Evolutionary conservation across 164 flowering plant genomes (phyloP), one percentile per base, ranked within the genome.

Genomic region (Platanus orientalis): DNA sequence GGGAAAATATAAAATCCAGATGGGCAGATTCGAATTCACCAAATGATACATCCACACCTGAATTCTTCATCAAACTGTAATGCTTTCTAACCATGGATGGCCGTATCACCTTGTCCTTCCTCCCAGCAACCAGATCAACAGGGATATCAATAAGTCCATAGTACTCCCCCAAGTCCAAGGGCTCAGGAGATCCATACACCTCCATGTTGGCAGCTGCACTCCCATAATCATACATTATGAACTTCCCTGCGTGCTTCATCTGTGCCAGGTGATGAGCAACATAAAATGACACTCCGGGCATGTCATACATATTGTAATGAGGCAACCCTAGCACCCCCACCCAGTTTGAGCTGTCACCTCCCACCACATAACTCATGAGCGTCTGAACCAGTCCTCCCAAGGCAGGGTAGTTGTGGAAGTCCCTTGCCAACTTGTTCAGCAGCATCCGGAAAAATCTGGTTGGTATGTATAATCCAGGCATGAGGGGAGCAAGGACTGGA

Each of bases 301-400:
- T 94, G 74, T 94, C 96, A 60, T 94, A 81, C 97, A 92, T 94
- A 70, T 94, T 94, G 71, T 94, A 94, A 71, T 94, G 97, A 4
- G 99, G 91, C 54, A 81, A 56, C 4, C 97, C 93, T 1, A 94
- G 25, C 26, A 82, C 97, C 21, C 97, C 99, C 3, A 94, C 82
- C 99, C 99, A 94, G 60, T 94, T 88, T 57, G 99, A 94, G 74
- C 99, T 88, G 71, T 94, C 99, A 13, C 99, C 99, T 54, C 99
- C 99, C 23, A 80, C 86, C n/a, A 79, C 80, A 62, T 91, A 91
- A 73, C 97, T 78, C 88, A 94, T 83, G 49, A 94, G 76, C 25
- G 97, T 94, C 73, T 94, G 99, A 54, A 94, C 99, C 63, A 94
- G 75, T 24, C 99, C 99, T 63, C 99, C 99, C 58, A 94, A 82